These are phyloP conservation scores for Gossypium mustelinum DNA, from an alignment of 345 rosid species.

Conservation along the genomic window DNA sequence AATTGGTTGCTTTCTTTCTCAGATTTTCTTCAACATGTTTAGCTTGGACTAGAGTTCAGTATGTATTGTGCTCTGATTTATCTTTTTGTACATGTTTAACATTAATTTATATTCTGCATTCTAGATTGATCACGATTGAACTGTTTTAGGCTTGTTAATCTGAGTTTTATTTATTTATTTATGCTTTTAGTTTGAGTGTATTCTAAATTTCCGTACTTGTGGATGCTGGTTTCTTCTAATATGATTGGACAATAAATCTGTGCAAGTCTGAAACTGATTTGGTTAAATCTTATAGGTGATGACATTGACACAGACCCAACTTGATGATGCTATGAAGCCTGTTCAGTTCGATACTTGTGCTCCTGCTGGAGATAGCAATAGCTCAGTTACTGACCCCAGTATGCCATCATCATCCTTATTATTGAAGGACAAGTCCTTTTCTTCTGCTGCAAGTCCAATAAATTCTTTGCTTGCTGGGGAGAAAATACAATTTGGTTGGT, in stretches of 20 bases:
- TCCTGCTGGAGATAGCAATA: constrained; percentile 58
- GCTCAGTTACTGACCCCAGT: constrained; percentile 46
- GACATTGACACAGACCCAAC: constrained; percentile 78
- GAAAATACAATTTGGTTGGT: constrained; percentile 94
- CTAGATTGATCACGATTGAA: not conserved
- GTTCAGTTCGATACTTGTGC: constrained; percentile 58
- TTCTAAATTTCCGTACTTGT: not conserved
- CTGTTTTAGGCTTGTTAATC: not conserved
- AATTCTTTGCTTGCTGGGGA: constrained; percentile 90
- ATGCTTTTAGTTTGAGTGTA: not conserved
- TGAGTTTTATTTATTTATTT: not conserved
- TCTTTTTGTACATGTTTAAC: not conserved
- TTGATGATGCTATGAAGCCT: constrained; percentile 89
- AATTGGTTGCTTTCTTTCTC: not conserved
- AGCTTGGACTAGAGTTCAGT: not conserved
- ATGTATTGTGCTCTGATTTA: not conserved
- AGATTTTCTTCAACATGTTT: not conserved
- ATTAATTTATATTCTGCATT: not conserved
- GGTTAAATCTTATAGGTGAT: constrained; percentile 52
- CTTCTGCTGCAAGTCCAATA: constrained; percentile 64
- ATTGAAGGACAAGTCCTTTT: constrained; percentile 57
- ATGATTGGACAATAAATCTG: constrained; percentile 9
- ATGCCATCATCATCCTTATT: constrained; percentile 46
- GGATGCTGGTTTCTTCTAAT: constrained; percentile 6
- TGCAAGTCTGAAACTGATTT: constrained; percentile 5